Percentiles rank a stretch among this genome's conserved stretches.
These are phyloP conservation scores for Dactylellina leptospora DNA, from an alignment of 2,329 filamentous ascomycete genomes.

Conservation along the genomic window DNA sequence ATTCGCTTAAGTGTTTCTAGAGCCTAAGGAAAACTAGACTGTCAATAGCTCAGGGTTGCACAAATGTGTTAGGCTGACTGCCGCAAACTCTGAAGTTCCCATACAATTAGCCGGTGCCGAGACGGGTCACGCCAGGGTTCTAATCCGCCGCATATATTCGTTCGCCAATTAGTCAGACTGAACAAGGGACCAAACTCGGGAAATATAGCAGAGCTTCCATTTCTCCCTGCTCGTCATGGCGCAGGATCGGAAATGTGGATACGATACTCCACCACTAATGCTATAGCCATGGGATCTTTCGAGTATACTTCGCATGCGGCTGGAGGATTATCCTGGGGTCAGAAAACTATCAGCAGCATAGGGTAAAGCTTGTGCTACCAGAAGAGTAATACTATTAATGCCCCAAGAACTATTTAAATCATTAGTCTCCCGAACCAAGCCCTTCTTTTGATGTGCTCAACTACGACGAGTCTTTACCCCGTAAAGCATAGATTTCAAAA, in stretches of 20 bases:
- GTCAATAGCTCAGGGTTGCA: neutral
- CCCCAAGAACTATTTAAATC: too few species aligned
- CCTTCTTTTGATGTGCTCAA: too few species aligned
- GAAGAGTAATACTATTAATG: too few species aligned
- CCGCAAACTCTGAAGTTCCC: neutral
- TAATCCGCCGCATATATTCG: conserved; percentile 32
- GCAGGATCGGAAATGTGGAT: conserved; percentile 13
- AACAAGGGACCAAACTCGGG: conserved; percentile 1
- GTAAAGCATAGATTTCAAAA: too few species aligned
- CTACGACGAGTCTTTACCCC: too few species aligned
- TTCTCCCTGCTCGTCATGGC: neutral
- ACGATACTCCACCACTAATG: conserved; percentile 14
- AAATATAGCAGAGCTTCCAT: neutral
- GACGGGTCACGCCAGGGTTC: conserved; percentile 22
- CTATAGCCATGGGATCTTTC: neutral
- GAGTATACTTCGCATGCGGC: neutral
- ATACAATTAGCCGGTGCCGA: conserved; percentile 34
- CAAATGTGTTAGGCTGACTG: neutral
- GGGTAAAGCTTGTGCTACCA: too few species aligned
- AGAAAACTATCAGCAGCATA: too few species aligned
- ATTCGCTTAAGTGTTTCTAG: too few species aligned
- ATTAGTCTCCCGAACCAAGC: too few species aligned
- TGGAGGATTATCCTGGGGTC: neutral
- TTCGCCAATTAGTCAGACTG: neutral
- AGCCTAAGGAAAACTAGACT: too few species aligned